Conservation (phyloP, 352 stramenopile species). For the Phytopythium boreale region DNA sequence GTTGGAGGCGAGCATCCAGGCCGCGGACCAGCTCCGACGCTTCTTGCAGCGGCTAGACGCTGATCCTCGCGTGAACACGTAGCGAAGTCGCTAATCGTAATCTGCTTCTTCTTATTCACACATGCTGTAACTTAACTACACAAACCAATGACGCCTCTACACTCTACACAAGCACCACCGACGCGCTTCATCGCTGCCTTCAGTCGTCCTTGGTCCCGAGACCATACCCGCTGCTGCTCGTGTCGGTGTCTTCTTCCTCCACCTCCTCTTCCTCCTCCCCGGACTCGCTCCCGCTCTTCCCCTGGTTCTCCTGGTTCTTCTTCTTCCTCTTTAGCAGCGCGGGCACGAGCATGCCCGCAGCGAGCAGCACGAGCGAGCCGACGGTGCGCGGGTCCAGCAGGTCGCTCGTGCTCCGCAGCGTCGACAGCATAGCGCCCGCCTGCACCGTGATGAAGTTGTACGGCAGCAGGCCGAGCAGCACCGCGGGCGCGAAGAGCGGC, state of each 20-base stretch:
- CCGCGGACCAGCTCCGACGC: neutral
- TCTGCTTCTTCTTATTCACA: no score
- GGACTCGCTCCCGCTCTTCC: neutral
- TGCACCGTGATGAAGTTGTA: conserved; percentile 86
- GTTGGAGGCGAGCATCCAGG: neutral
- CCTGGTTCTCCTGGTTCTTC: conserved; percentile 1
- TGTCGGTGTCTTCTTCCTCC: neutral
- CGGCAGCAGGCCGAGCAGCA: conserved; percentile 67
- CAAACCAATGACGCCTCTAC: no score
- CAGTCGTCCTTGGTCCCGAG: neutral
- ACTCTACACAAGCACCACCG: no score
- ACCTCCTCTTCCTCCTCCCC: neutral
- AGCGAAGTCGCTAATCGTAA: neutral
- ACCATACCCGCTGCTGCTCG: neutral
- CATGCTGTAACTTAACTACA: no score
- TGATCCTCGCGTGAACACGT: no score
- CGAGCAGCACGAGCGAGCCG: conserved; percentile 52
- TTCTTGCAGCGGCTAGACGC: neutral
- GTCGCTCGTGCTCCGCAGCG: conserved; percentile 60
- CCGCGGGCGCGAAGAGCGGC: conserved; percentile 55
- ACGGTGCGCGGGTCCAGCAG: conserved; percentile 58
- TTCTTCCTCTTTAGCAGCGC: conserved; percentile 51
- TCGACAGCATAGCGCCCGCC: conserved; percentile 71
- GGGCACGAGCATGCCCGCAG: conserved; percentile 66
- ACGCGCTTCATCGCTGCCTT: neutral